Percentiles rank a stretch among this genome's conserved stretches.
These are phyloP conservation scores for Panellus pusillus DNA, from an alignment of 768 basidiomycete species.

Conservation along the genomic window DNA sequence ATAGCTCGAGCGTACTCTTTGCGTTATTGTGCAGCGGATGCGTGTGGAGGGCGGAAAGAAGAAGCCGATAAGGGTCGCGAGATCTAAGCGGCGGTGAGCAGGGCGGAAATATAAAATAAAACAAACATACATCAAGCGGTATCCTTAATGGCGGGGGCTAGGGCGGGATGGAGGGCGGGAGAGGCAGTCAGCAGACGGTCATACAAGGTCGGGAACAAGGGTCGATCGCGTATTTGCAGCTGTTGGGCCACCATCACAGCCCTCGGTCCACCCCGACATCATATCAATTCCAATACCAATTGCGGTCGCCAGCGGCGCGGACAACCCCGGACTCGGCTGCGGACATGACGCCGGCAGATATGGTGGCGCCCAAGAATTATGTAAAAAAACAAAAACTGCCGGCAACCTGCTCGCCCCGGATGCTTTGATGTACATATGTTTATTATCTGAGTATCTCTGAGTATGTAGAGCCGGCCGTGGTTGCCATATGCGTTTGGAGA, in stretches of 20 bases:
- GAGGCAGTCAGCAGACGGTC: conserved; percentile 4
- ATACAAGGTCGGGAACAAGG: conserved; percentile 1
- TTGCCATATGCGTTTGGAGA: no score
- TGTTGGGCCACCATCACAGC: no score
- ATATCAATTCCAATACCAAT: no score
- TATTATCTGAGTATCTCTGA: no score
- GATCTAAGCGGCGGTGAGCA: conserved; percentile 45
- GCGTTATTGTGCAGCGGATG: conserved; percentile 25
- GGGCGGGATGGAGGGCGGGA: conserved; percentile 33
- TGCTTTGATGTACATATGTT: no score
- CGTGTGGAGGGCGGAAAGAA: conserved; percentile 43
- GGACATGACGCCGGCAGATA: neutral
- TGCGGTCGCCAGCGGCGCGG: no score
- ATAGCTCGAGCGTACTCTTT: conserved; percentile 64
- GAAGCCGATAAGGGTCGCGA: conserved; percentile 96
- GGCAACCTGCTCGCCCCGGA: no score
- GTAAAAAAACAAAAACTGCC: neutral
- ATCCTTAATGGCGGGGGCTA: conserved; percentile 48
- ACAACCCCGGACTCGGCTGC: no score
- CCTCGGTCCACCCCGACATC: no score
- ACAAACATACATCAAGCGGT: conserved; percentile 45
- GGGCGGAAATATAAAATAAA: conserved; percentile 20
- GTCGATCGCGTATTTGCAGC: no score
- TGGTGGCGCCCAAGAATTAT: no score
- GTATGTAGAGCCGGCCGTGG: no score